phyloP scores from a whole-genome alignment of 2,329 filamentous ascomycete genomes.

The Diaporthe caulivora region DNA sequence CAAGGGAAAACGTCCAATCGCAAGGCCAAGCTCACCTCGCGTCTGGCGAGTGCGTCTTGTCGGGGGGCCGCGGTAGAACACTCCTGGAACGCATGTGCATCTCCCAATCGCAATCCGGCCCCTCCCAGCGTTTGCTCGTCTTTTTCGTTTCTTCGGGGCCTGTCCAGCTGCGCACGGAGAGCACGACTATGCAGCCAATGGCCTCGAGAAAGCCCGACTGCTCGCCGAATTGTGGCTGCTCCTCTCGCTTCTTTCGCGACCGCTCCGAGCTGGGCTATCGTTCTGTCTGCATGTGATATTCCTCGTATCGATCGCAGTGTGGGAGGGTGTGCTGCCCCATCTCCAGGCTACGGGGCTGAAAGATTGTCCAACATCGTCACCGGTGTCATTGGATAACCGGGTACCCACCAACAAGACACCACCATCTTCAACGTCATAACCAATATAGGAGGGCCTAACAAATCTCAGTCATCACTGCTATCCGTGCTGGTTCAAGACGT shows the following conservation, averaged over 20 bases:
- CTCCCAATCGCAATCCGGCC: conserved; percentile 15
- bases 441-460: background rate
- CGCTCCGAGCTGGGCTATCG: background rate
- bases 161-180: conserved; percentile 8
- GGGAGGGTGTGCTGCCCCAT: conserved; percentile 18
- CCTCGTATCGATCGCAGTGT: conserved; percentile 24
- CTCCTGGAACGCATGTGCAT: conserved; percentile 27
- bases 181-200: background rate
- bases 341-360: background rate
- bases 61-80: conserved; percentile 19
- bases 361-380: background rate
- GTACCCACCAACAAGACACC: background rate
- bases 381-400: background rate
- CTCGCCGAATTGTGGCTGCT: background rate
- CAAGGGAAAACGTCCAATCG: conserved; percentile 22
- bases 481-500: background rate
- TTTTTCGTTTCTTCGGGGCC: background rate
- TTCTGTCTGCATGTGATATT: background rate
- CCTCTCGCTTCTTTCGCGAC: background rate
- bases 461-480: background rate
- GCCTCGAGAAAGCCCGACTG: conserved; percentile 3
- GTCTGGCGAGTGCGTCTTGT: background rate
- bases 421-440: background rate
- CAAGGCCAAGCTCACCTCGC: conserved; percentile 16
- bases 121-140: background rate